A percentile compares a stretch with the other conserved stretches of the same genome.
phyloP scores from a whole-genome alignment of 768 basidiomycete genomes.

The Lactarius deliciosus region DNA sequence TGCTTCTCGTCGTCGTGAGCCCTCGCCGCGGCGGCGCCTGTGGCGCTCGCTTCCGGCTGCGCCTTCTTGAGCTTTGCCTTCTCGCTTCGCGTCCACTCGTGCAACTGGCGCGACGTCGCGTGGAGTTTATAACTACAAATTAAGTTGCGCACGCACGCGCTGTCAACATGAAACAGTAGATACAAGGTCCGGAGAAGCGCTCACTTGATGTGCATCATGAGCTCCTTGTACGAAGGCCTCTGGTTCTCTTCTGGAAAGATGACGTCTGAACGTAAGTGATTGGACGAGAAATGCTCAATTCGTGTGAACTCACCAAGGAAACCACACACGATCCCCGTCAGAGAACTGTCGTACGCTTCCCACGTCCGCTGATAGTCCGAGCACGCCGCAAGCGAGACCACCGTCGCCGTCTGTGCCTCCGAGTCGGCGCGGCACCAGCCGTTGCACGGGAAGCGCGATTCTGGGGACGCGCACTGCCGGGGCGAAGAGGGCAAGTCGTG shows the following conservation, averaged over 20 bases:
- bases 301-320: constrained; percentile 17
- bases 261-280: neutral
- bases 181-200: neutral
- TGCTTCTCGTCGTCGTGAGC: neutral
- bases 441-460: constrained; percentile 23
- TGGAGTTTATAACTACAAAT: constrained; percentile 20
- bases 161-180: neutral
- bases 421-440: constrained; percentile 27
- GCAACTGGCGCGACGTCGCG: constrained; percentile 12
- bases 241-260: constrained; percentile 11
- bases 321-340: constrained; percentile 23
- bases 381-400: constrained; percentile 29
- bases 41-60: neutral
- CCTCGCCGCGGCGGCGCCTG: neutral
- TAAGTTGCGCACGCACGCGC: too few relatives aligned
- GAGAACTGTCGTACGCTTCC: constrained; percentile 29
- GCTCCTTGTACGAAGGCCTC: constrained; percentile 26
- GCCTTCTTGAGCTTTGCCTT: constrained; percentile 14
- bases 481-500: constrained; percentile 16
- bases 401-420: constrained; percentile 12
- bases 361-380: constrained; percentile 31
- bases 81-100: constrained; percentile 26
- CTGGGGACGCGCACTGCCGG: constrained; percentile 28
- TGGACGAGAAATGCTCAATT: neutral
- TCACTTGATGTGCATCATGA: constrained; percentile 29